Conservation (phyloP, 768 basidiomycete genomes). For the Boletus tomentosulus region DNA sequence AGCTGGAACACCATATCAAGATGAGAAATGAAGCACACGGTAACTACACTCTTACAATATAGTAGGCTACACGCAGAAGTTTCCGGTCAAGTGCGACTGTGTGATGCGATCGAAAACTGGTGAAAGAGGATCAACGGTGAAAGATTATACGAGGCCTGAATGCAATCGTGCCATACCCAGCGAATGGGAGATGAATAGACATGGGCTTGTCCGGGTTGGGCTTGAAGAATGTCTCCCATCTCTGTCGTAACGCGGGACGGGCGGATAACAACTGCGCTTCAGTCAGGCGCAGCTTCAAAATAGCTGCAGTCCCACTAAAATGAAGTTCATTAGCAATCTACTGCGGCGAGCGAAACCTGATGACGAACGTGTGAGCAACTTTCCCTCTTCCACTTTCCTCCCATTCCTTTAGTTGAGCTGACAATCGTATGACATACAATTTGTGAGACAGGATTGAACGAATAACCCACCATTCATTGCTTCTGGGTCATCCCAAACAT, state of each 20-base stretch:
- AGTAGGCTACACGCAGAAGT: conserved; percentile 28
- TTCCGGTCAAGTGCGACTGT: conserved; percentile 20
- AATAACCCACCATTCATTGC: too few species aligned
- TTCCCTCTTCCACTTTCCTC: conserved; percentile 39
- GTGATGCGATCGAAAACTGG: conserved; percentile 19
- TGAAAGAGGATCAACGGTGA: background rate
- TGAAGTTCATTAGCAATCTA: background rate
- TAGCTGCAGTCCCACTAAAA: conserved; percentile 48
- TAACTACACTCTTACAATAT: conserved; percentile 25
- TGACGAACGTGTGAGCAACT: conserved; percentile 50
- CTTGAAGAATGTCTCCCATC: conserved; percentile 52
- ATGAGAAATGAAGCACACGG: background rate
- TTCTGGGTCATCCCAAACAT: conserved; percentile 33
- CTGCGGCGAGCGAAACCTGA: background rate
- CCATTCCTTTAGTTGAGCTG: too few species aligned
- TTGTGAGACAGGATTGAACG: too few species aligned
- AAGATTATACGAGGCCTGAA: background rate
- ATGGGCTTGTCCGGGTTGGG: conserved; percentile 53
- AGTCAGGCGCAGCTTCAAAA: conserved; percentile 51
- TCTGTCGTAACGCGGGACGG: conserved; percentile 39
- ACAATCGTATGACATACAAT: too few species aligned
- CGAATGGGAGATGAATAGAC: conserved; percentile 37
- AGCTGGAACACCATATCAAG: conserved; percentile 13
- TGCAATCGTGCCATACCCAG: conserved; percentile 33
- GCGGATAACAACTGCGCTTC: conserved; percentile 46